Percentiles rank a stretch among this genome's conserved stretches.
Evolutionary conservation across 768 basidiomycete species (phyloP).

Genomic region (Hebeloma cylindrosporum): DNA sequence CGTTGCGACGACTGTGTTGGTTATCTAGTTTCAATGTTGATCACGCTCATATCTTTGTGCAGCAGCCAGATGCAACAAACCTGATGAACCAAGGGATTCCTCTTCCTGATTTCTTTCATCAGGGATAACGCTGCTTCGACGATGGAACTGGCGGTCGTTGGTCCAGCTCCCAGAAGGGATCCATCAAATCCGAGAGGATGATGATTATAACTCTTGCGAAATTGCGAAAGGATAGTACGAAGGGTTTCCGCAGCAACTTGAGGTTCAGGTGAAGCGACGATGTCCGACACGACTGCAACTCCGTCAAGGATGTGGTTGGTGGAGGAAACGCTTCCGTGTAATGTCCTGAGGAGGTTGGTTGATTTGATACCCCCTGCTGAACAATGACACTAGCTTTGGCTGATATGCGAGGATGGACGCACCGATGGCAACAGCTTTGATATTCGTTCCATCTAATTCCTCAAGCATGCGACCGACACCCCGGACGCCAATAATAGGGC

Average conservation of each 20-base stretch:
- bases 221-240: conserved; percentile 41
- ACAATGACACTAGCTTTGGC: background rate
- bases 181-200: conserved; percentile 10
- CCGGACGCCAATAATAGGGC: conserved; percentile 66
- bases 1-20: conserved; percentile 84
- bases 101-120: conserved; percentile 48
- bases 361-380: conserved; percentile 83
- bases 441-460: conserved; percentile 56
- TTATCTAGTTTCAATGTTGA: conserved; percentile 81
- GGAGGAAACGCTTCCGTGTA: conserved; percentile 67
- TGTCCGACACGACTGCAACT: conserved; percentile 87
- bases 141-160: conserved; percentile 29
- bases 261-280: conserved; percentile 66
- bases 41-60: too few relatives aligned
- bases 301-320: conserved; percentile 68
- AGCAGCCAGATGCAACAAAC: too few relatives aligned
- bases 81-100: conserved; percentile 80
- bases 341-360: conserved; percentile 68
- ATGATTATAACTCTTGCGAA: conserved; percentile 29
- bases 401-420: conserved; percentile 18
- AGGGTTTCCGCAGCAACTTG: conserved; percentile 47
- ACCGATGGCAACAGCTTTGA: conserved; percentile 89
- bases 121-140: conserved; percentile 48
- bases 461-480: conserved; percentile 68
- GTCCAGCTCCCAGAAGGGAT: background rate